phyloP scores from a whole-genome alignment of 257 asterid species.

The Gentiana straminea region DNA sequence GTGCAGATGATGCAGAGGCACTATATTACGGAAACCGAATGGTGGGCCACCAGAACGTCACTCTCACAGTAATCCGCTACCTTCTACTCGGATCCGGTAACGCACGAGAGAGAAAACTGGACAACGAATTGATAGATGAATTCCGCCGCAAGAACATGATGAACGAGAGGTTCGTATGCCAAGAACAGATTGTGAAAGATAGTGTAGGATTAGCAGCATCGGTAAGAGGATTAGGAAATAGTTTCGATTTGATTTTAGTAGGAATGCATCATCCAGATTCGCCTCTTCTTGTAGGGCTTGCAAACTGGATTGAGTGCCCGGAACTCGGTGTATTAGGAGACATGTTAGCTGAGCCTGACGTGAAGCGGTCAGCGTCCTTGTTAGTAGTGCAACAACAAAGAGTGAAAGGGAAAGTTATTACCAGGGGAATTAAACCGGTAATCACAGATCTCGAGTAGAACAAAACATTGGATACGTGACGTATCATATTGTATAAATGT shows the following conservation, averaged over 20 bases:
- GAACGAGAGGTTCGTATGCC: conserved; percentile 43
- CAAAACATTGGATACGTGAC: no score
- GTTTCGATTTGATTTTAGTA: conserved; percentile 43
- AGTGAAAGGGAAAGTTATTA: conserved; percentile 29
- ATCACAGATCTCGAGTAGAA: conserved; percentile 23
- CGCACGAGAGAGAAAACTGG: conserved; percentile 47
- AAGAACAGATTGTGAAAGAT: conserved; percentile 64
- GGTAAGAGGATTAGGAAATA: conserved; percentile 25
- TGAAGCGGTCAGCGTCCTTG: conserved; percentile 47
- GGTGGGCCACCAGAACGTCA: conserved; percentile 39
- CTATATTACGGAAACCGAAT: conserved; percentile 60
- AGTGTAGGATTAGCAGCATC: conserved; percentile 57
- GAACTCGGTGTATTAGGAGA: conserved; percentile 85
- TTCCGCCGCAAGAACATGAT: conserved; percentile 42
- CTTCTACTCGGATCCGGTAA: conserved; percentile 55
- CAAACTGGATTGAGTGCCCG: conserved; percentile 81
- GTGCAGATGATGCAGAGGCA: conserved; percentile 69
- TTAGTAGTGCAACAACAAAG: conserved; percentile 80
- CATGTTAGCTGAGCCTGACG: conserved; percentile 50
- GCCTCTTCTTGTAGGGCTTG: conserved; percentile 50
- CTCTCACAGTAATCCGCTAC: conserved; percentile 47
- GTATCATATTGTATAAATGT: no score
- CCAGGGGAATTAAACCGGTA: conserved; percentile 27
- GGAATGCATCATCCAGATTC: conserved; percentile 58
- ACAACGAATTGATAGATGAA: conserved; percentile 45